Conservation (phyloP, 176 grass and related monocot species). For the Chloris gayana region DNA sequence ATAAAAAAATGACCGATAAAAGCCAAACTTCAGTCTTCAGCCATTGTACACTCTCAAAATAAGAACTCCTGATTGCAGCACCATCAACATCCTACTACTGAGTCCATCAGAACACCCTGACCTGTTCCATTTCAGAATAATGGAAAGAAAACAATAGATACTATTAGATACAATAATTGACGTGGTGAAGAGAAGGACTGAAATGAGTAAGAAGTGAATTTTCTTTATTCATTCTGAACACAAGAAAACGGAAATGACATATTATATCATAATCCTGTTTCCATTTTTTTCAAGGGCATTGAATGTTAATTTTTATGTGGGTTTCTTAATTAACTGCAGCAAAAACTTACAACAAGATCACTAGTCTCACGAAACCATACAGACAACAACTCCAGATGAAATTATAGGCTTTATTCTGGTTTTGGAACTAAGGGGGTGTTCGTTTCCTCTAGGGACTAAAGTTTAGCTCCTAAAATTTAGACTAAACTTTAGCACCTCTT, state of each 20-base stretch:
- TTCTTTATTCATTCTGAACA: not conserved
- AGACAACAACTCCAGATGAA: not conserved
- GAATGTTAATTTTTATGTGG: too few relatives aligned
- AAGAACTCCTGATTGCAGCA: not conserved
- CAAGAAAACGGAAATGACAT: not conserved
- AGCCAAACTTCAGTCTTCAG: not conserved
- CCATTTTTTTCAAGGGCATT: too few relatives aligned
- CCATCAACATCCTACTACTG: too few relatives aligned
- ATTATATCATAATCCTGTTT: not conserved
- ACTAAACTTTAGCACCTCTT: too few relatives aligned
- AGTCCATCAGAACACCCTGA: too few relatives aligned
- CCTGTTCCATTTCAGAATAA: too few relatives aligned
- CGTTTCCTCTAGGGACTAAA: too few relatives aligned
- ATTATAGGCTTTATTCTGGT: not conserved
- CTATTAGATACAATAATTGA: not conserved
- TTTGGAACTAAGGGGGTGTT: too few relatives aligned
- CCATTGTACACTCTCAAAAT: not conserved
- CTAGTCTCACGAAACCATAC: not conserved
- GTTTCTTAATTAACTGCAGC: not conserved
- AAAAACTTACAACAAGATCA: not conserved
- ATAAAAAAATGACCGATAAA: not conserved
- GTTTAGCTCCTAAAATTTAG: too few relatives aligned
- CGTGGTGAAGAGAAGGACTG: not conserved
- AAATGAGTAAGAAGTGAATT: not conserved
- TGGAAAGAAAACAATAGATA: not conserved